Percentiles rank a stretch among this genome's conserved stretches.
phyloP scores from a whole-genome alignment of 805 yeast genomes.

The Yarrowia divulgata region DNA sequence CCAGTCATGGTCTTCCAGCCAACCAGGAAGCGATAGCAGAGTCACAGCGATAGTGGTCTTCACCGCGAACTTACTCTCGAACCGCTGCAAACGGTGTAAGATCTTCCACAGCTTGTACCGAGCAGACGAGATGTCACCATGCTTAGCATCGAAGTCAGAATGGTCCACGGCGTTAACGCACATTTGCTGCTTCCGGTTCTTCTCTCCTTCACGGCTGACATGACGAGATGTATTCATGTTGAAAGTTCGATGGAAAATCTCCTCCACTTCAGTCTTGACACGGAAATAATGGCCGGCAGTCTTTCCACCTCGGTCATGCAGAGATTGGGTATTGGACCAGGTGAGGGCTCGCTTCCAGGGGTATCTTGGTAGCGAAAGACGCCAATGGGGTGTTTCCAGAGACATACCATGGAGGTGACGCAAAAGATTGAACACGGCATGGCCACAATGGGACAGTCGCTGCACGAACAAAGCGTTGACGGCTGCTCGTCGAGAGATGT shows the following conservation, averaged over 20 bases:
- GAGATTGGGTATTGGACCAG: conserved; percentile 55
- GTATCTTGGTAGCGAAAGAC: conserved; percentile 52
- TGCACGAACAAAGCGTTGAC: conserved; percentile 32
- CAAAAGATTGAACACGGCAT: conserved; percentile 46
- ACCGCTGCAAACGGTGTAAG: conserved; percentile 50
- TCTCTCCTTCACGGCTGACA: conserved; percentile 10
- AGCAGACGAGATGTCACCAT: conserved; percentile 39
- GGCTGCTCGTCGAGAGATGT: conserved; percentile 32
- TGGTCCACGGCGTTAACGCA: conserved; percentile 40
- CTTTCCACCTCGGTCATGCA: conserved; percentile 58
- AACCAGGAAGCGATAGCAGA: conserved; percentile 55
- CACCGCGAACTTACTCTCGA: conserved; percentile 56
- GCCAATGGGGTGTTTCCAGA: conserved; percentile 49
- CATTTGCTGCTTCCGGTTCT: conserved; percentile 43
- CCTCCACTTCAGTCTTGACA: conserved; percentile 56
- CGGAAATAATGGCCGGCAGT: conserved; percentile 55
- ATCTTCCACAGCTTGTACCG: conserved; percentile 54
- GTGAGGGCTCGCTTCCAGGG: conserved; percentile 54
- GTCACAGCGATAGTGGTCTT: conserved; percentile 52
- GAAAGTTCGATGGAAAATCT: conserved; percentile 56
- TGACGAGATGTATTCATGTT: conserved; percentile 55
- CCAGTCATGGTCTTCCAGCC: conserved; percentile 56
- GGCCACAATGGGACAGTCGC: conserved; percentile 41
- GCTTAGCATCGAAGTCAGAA: conserved; percentile 33
- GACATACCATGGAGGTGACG: conserved; percentile 37